phyloP scores from a whole-genome alignment of 1,284 basidiomycete species.

The Ustilago cynodontis region DNA sequence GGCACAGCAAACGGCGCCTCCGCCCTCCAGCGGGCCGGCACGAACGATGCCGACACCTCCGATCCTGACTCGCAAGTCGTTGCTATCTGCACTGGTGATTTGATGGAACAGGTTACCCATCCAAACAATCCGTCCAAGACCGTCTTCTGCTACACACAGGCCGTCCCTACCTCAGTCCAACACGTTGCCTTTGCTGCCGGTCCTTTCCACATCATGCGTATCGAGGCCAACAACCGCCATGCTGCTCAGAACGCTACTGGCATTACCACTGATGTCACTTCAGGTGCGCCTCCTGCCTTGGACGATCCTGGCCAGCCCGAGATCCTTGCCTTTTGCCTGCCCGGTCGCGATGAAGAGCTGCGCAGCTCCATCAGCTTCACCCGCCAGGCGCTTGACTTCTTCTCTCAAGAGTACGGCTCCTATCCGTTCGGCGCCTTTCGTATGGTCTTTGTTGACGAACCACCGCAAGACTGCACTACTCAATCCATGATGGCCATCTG shows the following conservation, averaged over 20 bases:
- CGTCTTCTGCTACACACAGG: slow-evolving; percentile 92
- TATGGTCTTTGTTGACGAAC: slow-evolving; percentile 92
- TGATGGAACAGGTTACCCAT: slow-evolving; percentile 77
- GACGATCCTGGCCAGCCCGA: slow-evolving; percentile 76
- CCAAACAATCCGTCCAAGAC: slow-evolving; percentile 93
- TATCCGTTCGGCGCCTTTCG: slow-evolving; percentile 95
- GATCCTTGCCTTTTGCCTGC: slow-evolving; percentile 92
- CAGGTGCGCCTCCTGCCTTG: slow-evolving; percentile 20
- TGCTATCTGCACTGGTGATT: slow-evolving; percentile 91
- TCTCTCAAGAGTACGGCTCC: slow-evolving; percentile 90
- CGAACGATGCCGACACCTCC: slow-evolving; percentile 5
- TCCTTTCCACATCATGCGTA: slow-evolving; percentile 76
- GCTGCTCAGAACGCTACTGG: slow-evolving; percentile 75
- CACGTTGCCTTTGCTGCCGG: slow-evolving; percentile 96
- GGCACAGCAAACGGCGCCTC: slow-evolving; percentile 8
- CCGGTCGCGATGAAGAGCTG: slow-evolving; percentile 81
- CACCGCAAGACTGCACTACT: slow-evolving; percentile 78
- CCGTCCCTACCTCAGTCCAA: slow-evolving; percentile 89
- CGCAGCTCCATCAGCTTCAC: slow-evolving; percentile 80
- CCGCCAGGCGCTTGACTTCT: slow-evolving; percentile 90
- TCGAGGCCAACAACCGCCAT: slow-evolving; percentile 41
- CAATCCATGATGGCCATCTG: slow-evolving; percentile 86
- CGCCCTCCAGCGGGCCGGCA: slow-evolving; percentile 13
- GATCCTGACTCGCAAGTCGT: slow-evolving; percentile 73
- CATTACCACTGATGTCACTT: slow-evolving; percentile 70